phyloP scores from a whole-genome alignment of 2,329 filamentous ascomycete species.

The Aspergillus sp. region DNA sequence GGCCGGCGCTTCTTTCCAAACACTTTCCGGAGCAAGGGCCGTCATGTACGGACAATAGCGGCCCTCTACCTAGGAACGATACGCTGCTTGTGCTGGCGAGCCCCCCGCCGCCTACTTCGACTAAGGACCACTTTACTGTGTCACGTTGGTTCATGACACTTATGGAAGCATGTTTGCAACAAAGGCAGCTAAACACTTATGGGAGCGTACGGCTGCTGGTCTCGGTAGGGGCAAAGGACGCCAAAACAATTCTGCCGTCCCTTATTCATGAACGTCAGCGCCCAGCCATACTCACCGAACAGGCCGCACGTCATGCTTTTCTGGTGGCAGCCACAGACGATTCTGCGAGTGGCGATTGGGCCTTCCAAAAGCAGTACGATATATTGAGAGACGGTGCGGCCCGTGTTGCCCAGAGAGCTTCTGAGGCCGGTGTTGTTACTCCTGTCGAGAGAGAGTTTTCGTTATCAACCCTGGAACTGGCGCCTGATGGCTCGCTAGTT shows the following conservation, averaged over 20 bases:
- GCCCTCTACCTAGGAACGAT: slow-evolving; percentile 63
- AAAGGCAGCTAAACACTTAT: slow-evolving; percentile 71
- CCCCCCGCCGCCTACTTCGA: slow-evolving; percentile 60
- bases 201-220: slow-evolving; percentile 80
- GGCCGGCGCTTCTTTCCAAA: slow-evolving; percentile 32
- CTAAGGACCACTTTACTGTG: slow-evolving; percentile 52
- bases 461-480: slow-evolving; percentile 26
- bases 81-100: slow-evolving; percentile 76
- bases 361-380: slow-evolving; percentile 31
- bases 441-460: slow-evolving; percentile 35
- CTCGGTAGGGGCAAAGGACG: slow-evolving; percentile 69
- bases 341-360: slow-evolving; percentile 23
- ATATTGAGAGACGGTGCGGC: slow-evolving; percentile 29
- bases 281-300: slow-evolving; percentile 62
- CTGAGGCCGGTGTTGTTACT: slow-evolving; percentile 32
- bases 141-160: slow-evolving; percentile 62
- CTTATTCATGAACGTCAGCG: slow-evolving; percentile 61
- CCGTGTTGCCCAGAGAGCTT: slow-evolving; percentile 35
- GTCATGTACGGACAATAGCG: slow-evolving; percentile 43
- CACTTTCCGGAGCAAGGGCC: slow-evolving; percentile 60
- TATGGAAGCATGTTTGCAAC: slow-evolving; percentile 60
- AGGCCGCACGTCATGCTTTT: slow-evolving; percentile 45
- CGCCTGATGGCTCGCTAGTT: slow-evolving; percentile 27
- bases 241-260: slow-evolving; percentile 63
- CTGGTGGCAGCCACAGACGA: slow-evolving; percentile 59